Evolutionary conservation across 495 filamentous ascomycete species (phyloP), one percentile per base, ranked within the genome.

Genomic region (Wilcoxina mikolae): DNA sequence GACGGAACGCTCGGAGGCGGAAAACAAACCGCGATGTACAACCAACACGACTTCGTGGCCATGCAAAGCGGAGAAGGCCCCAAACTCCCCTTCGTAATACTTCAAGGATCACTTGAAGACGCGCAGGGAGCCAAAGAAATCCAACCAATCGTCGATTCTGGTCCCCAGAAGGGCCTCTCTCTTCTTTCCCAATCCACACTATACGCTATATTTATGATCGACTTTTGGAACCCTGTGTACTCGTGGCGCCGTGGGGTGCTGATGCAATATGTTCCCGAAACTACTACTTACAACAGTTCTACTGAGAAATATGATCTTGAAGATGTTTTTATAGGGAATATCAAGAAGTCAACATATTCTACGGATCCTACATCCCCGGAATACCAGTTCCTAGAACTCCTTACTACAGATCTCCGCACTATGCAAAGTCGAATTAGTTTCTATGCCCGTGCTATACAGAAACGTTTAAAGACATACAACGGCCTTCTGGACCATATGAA

Each of bases 171-270:
- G 31, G n/a, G n/a, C n/a, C n/a, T 38, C 31, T 7, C 31, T 7
- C 31, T 38, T 38, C 41, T 44, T 22, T 20, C 9, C 9, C 7
- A 9, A 20, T 5, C 5, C 5, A 17, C 18, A 7, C 4, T 56
- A 5, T 29, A 39, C 9, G 22, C 54, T 15, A 15, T 56, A 3
- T 23, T 56, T 10, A 56, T 56, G 51, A 5, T 56, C 20, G 54
- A 56, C 29, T 55, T 55, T 50, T 56, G 31, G 4, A 56, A 56
- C 26, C 54, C 54, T 4, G 48, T 56, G 18, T 56, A 56, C 54
- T 33, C 25, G 4, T 56, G 54, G 54, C 7, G 49, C 4, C 51
- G 54, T 7, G 54, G 54, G n/a, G 54, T 56, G 17, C 29, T 56
- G 18, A 31, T 56, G 51, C 20, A 56, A 10, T 56, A 56, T 54